A percentile compares a stretch with the other conserved stretches of the same genome.
Evolutionary conservation across 2,329 filamentous ascomycete genomes (phyloP).

Genomic region (Stemphylium beticola): DNA sequence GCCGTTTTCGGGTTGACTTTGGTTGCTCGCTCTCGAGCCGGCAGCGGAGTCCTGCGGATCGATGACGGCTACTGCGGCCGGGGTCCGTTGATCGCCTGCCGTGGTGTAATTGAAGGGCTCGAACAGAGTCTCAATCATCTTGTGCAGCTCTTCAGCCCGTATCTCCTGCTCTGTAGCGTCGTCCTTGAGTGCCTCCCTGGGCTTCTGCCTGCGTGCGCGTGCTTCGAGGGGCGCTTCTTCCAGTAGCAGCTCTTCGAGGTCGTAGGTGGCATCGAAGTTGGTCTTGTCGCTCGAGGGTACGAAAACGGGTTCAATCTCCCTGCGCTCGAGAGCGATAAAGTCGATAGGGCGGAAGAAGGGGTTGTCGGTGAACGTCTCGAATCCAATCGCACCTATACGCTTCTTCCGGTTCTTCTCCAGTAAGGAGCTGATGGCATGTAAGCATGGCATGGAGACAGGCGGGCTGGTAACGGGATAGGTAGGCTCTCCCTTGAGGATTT

Average conservation of each 20-base stretch:
- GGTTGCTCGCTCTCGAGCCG: slow-evolving; percentile 44
- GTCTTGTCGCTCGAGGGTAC: slow-evolving; percentile 95
- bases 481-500: slow-evolving; percentile 81
- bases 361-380: slow-evolving; percentile 83
- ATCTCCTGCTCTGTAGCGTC: slow-evolving; percentile 96
- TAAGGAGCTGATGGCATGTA: slow-evolving; percentile 85
- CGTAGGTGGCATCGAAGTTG: slow-evolving; percentile 98
- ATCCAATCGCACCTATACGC: slow-evolving; percentile 82
- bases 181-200: slow-evolving; percentile 86
- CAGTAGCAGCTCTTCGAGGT: slow-evolving; percentile 88
- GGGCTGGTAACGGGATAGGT: slow-evolving; percentile 93
- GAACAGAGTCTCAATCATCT: slow-evolving; percentile 92
- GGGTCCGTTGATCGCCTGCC: slow-evolving; percentile 74
- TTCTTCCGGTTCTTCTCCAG: slow-evolving; percentile 80
- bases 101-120: slow-evolving; percentile 94
- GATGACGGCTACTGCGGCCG: slow-evolving; percentile 32
- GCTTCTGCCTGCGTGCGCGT: slow-evolving; percentile 89
- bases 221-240: slow-evolving; percentile 96
- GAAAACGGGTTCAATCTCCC: slow-evolving; percentile 90
- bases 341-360: slow-evolving; percentile 89
- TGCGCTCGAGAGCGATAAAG: slow-evolving; percentile 82
- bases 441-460: slow-evolving; percentile 83
- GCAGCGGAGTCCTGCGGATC: slow-evolving; percentile 38
- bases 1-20: slow-evolving; percentile 41
- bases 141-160: slow-evolving; percentile 89